Evolutionary conservation across 306 rosid genomes (phyloP).

Genomic region (Cicer pinnatifidum): DNA sequence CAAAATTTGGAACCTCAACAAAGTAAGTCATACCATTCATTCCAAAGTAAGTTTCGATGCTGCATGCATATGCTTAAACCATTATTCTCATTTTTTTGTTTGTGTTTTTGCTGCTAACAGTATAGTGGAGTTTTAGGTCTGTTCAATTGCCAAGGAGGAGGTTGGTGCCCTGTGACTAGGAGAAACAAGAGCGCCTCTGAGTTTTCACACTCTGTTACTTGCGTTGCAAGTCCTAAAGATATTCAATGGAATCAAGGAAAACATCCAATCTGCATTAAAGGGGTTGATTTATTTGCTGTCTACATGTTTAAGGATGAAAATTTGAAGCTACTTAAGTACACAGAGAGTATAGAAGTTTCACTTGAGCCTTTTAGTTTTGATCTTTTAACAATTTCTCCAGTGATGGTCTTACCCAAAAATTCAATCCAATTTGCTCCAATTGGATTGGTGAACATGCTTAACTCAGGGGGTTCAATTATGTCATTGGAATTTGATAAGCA

Average conservation of each 20-base stretch:
- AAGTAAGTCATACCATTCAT: slow-evolving; percentile 48
- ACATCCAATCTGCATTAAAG: slow-evolving; percentile 50
- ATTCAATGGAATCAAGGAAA: slow-evolving; percentile 65
- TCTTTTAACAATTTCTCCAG: slow-evolving; percentile 62
- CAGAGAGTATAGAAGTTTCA: slow-evolving; percentile 55
- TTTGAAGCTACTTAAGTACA: slow-evolving; percentile 56
- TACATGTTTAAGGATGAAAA: slow-evolving; percentile 55
- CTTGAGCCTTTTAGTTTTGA: slow-evolving; percentile 64
- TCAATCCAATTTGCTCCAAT: slow-evolving; percentile 62
- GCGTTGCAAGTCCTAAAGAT: slow-evolving; percentile 62
- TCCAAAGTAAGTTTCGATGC: no score
- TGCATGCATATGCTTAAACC: not conserved
- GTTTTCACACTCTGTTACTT: slow-evolving; percentile 50
- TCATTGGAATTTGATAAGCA: slow-evolving; percentile 52
- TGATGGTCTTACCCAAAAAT: slow-evolving; percentile 40
- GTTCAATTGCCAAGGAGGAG: slow-evolving; percentile 90
- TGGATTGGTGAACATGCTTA: slow-evolving; percentile 76
- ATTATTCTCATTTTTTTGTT: slow-evolving; percentile 18
- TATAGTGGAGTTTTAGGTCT: slow-evolving; percentile 65
- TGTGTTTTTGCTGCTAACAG: slow-evolving; percentile 44
- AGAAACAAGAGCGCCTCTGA: slow-evolving; percentile 57
- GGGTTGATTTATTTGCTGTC: slow-evolving; percentile 57
- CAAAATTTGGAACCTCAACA: slow-evolving; percentile 84
- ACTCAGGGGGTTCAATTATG: slow-evolving; percentile 68
- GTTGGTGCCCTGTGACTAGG: slow-evolving; percentile 67